phyloP scores from a whole-genome alignment of 78 protist genomes.

The Acrasis kona region DNA sequence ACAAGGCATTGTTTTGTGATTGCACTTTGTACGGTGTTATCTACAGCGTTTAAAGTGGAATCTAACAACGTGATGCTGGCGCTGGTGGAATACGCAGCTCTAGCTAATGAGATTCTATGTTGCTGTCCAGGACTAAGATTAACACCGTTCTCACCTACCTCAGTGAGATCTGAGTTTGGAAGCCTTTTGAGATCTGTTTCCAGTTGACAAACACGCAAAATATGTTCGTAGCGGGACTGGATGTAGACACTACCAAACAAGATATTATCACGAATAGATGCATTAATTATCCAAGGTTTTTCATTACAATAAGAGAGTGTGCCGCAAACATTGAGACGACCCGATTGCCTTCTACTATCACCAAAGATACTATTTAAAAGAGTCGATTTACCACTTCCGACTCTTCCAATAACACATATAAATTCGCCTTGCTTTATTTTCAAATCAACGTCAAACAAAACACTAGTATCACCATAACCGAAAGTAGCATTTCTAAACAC shows the following conservation, averaged over 20 bases:
- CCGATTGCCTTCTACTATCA: neutral
- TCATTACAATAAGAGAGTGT: constrained; percentile 70
- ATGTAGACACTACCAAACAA: constrained; percentile 27
- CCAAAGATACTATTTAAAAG: constrained; percentile 24
- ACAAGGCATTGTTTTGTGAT: constrained; percentile 1
- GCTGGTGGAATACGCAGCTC: constrained; percentile 18
- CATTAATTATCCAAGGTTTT: constrained; percentile 49
- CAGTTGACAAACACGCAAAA: constrained; percentile 31
- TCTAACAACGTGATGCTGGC: constrained; percentile 31
- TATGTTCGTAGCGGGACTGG: constrained; percentile 9
- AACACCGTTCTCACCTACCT: constrained; percentile 81
- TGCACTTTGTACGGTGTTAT: neutral
- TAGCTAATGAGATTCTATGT: constrained; percentile 33
- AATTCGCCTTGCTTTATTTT: neutral
- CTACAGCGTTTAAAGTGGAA: constrained; percentile 50
- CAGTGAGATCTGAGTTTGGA: constrained; percentile 76
- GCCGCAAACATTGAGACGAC: neutral
- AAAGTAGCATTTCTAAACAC: no score
- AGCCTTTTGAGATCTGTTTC: constrained; percentile 35
- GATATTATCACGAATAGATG: constrained; percentile 44
- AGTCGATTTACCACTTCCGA: constrained; percentile 35
- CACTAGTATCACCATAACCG: no score
- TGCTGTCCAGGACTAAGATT: constrained; percentile 72
- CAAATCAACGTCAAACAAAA: neutral
- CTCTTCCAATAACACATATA: constrained; percentile 25